Conservation (phyloP, 192 early-diverging fungal species). For the Backusella westeae region DNA sequence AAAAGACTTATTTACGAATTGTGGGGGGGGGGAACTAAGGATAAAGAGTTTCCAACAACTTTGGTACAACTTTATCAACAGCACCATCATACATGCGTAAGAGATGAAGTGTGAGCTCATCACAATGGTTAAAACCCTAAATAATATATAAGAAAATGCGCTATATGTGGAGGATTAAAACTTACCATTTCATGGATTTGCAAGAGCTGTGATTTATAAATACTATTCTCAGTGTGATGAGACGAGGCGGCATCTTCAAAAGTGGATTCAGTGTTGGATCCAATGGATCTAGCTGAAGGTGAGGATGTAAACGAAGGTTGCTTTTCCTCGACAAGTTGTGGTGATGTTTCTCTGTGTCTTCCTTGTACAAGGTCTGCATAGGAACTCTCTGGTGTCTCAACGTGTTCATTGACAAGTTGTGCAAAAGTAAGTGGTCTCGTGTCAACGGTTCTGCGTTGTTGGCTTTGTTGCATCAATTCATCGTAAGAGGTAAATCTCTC, state of each 20-base stretch:
- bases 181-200: constrained; percentile 9
- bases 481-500: too few species aligned
- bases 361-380: too few species aligned
- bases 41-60: constrained; percentile 6
- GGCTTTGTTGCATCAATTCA: neutral
- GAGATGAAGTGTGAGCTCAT: neutral
- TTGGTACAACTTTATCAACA: neutral
- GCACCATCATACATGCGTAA: neutral
- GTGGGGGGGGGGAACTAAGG: neutral
- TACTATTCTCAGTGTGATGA: neutral
- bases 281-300: neutral
- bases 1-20: neutral
- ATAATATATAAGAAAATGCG: neutral
- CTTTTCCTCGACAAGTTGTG: neutral
- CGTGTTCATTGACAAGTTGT: too few species aligned
- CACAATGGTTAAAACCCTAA: neutral
- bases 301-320: neutral
- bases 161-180: neutral
- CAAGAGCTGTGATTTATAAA: neutral
- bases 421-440: neutral
- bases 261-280: neutral
- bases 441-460: neutral
- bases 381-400: too few species aligned
- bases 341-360: too few species aligned
- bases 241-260: neutral